These are phyloP conservation scores for grape (Vitis vinifera) DNA, from an alignment of 164 flowering plant species.

Conservation along the genomic window ASM3070453v1 NC_081811.1:24259001-24259500, in stretches of 20 bases:
- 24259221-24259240: constrained; percentile 37
- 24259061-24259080: too few relatives aligned
- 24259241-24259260: constrained; percentile 50
- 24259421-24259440: constrained; percentile 29
- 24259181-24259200: constrained; percentile 29
- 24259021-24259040: too few relatives aligned
- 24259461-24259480: constrained; percentile 42
- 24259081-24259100: not conserved
- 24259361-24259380: not conserved
- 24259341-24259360: not conserved
- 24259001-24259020: too few relatives aligned
- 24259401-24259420: constrained; percentile 11
- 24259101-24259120: not conserved
- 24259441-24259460: constrained; percentile 42
- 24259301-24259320: constrained; percentile 61
- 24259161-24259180: constrained; percentile 51
- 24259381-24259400: not conserved
- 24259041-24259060: too few relatives aligned
- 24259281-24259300: constrained; percentile 51
- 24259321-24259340: constrained; percentile 27
- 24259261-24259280: constrained; percentile 36
- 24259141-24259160: constrained; percentile 51
- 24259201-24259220: constrained; percentile 41
- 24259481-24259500: constrained; percentile 55
- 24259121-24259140: constrained; percentile 20